Conservation (phyloP, 306 rosid genomes). For the Comarum palustre region DNA sequence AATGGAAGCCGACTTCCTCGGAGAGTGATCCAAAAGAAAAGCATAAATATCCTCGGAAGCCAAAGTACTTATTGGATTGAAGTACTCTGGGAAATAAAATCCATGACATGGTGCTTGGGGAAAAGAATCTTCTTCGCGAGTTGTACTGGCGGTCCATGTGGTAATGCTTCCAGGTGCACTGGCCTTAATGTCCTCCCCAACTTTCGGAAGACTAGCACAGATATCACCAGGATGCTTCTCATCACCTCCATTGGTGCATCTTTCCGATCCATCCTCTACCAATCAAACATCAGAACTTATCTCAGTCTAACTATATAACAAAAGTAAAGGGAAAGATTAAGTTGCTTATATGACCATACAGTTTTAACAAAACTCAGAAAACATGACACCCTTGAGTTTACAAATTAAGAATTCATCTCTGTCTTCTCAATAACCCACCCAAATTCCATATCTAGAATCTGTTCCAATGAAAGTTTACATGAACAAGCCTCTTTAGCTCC, state of each 20-base stretch:
- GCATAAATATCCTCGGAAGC: slow-evolving; percentile 61
- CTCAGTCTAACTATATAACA: slow-evolving; percentile 20
- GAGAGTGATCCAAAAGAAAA: slow-evolving; percentile 56
- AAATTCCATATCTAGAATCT: background rate
- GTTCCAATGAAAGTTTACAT: background rate
- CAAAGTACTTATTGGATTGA: slow-evolving; percentile 53
- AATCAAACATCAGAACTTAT: slow-evolving; percentile 38
- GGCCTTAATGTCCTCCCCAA: slow-evolving; percentile 39
- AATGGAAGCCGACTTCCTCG: slow-evolving; percentile 57
- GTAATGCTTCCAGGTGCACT: slow-evolving; percentile 43
- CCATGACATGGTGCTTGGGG: slow-evolving; percentile 40
- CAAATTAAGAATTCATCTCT: background rate
- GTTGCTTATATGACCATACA: too few species aligned
- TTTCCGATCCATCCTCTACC: slow-evolving; percentile 52
- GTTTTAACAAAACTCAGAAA: background rate
- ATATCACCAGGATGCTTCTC: slow-evolving; percentile 46
- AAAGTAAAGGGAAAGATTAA: slow-evolving; percentile 3
- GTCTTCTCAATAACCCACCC: background rate
- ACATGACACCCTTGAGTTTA: background rate
- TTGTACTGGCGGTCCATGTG: slow-evolving; percentile 44
- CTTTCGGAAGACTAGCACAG: slow-evolving; percentile 37
- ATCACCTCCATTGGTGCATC: slow-evolving; percentile 37
- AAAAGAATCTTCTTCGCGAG: slow-evolving; percentile 37
- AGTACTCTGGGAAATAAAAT: slow-evolving; percentile 49
- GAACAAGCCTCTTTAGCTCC: background rate